phyloP scores from a whole-genome alignment of 2,329 filamentous ascomycete genomes.

The Epicoccum sorghinum region DNA sequence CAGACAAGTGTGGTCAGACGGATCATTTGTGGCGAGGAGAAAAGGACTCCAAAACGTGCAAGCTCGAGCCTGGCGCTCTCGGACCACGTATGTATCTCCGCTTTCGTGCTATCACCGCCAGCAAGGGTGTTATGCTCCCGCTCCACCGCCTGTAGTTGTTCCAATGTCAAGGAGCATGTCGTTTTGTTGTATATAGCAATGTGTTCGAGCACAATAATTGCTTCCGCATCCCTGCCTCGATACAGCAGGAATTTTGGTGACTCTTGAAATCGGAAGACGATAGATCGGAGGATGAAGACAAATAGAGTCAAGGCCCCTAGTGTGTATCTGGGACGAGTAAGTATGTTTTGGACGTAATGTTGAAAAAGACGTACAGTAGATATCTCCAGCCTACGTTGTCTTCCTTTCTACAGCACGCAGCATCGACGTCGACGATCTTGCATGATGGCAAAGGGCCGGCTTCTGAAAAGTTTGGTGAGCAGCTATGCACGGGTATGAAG shows the following conservation, averaged over 20 bases:
- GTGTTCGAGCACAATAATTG: conserved; percentile 54
- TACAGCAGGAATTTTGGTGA: conserved; percentile 66
- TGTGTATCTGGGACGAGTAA: conserved; percentile 34
- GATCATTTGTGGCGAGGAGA: conserved; percentile 50
- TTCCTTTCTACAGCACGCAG: conserved; percentile 45
- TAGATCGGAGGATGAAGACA: conserved; percentile 60
- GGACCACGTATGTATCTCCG: conserved; percentile 36
- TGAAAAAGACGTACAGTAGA: conserved; percentile 28
- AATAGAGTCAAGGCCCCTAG: conserved; percentile 49
- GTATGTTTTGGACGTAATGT: neutral
- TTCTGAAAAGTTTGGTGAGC: conserved; percentile 59
- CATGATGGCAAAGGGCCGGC: conserved; percentile 54
- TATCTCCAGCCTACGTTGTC: conserved; percentile 56
- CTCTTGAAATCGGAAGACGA: conserved; percentile 62
- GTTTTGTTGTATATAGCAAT: conserved; percentile 53
- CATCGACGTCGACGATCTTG: conserved; percentile 37
- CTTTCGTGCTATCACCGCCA: conserved; percentile 40
- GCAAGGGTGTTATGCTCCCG: conserved; percentile 34
- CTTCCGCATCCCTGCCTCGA: conserved; percentile 58
- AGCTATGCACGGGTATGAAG: conserved; percentile 59
- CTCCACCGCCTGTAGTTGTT: conserved; percentile 46
- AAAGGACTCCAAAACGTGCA: conserved; percentile 53
- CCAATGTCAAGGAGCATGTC: conserved; percentile 42
- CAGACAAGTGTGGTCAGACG: conserved; percentile 57
- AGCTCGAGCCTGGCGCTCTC: conserved; percentile 51